Evolutionary conservation across 2,329 filamentous ascomycete species (phyloP), one percentile per base, ranked within the genome.

Genomic region (Epicoccum nigrum): DNA sequence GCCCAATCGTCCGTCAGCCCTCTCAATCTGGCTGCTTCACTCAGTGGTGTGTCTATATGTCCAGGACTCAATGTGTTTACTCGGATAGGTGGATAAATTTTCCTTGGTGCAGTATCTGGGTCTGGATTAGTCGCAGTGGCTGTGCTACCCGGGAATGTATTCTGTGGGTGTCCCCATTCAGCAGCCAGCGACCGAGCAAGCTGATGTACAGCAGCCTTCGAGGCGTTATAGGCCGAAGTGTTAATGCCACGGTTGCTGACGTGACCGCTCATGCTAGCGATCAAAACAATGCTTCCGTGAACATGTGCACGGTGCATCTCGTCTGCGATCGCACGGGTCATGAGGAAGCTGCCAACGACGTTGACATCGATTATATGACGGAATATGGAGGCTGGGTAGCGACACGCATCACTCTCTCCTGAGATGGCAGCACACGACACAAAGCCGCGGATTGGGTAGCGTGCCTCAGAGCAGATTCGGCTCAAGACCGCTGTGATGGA

Each of bases 331-430:
- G 59, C 45, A 76, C 91, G 87, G 15, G 87, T 81, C 79, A 90
- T 86, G 58, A 92, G 78, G 81, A 92, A 92, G 4, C 87, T 87
- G 45, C 89, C 89, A 7, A 84, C 91, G 30, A 92, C 77, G 81
- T 92, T 93, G 79, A 92, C 91, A 72, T 92, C 88, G 64, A 75
- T 51, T 20, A 76, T 68, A 23, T 65, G 65, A 5, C 68, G 61
- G 52, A 74, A 73, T 13, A 68, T 62, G 11, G 63, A 55, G 16
- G 62, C 52, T 2, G 67, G 60, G 42, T 74, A 75, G 30, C 68
- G 64, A 7, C 68, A 56, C 7, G 70, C 72, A 44, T 69, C 64
- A 47, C 57, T 60, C 35, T 67, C 65, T 27, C 63, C 65, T 2
- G 65, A 67, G 16, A 69, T 68, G 8, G 64, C 67, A 3, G 68